phyloP scores from a whole-genome alignment of 2,329 filamentous ascomycete species.

The Colletotrichum falcatum region DNA sequence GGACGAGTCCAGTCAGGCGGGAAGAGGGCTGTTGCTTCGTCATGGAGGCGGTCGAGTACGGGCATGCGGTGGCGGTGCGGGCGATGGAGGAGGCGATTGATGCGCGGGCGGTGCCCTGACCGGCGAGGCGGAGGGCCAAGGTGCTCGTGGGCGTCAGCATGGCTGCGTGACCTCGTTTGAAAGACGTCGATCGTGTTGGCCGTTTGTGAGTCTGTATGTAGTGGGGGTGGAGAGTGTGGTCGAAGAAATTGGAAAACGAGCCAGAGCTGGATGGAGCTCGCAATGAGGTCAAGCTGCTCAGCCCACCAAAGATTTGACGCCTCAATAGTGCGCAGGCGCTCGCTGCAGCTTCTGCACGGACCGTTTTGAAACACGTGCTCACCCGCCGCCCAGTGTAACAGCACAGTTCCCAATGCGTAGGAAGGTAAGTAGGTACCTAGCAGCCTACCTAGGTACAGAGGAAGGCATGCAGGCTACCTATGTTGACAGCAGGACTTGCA shows the following conservation, averaged over 20 bases:
- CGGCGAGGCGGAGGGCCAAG: constrained; percentile 48
- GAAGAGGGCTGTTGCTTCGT: constrained; percentile 27
- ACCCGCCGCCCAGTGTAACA: too few species aligned
- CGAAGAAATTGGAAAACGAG: constrained; percentile 22
- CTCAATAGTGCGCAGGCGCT: constrained; percentile 3
- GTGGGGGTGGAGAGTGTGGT: constrained; percentile 12
- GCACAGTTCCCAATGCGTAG: too few species aligned
- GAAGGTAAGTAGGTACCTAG: too few species aligned
- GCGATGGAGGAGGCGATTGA: constrained; percentile 35
- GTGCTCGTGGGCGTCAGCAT: constrained; percentile 50
- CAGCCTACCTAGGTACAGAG: too few species aligned
- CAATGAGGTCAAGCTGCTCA: constrained; percentile 41
- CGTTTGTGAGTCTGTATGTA: neutral
- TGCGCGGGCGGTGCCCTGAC: constrained; percentile 43
- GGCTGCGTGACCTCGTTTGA: neutral
- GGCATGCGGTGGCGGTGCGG: constrained; percentile 43
- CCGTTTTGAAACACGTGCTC: neutral
- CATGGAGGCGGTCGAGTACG: constrained; percentile 46
- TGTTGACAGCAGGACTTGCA: too few species aligned
- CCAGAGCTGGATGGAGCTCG: constrained; percentile 37
- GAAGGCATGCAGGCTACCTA: too few species aligned
- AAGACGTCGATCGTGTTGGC: neutral
- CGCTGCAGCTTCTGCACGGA: constrained; percentile 29
- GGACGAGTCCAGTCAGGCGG: constrained; percentile 38
- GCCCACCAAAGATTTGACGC: too few species aligned